These are phyloP conservation scores for Pleurotus eryngii DNA, from an alignment of 768 basidiomycete genomes.

Conservation along the genomic window DNA sequence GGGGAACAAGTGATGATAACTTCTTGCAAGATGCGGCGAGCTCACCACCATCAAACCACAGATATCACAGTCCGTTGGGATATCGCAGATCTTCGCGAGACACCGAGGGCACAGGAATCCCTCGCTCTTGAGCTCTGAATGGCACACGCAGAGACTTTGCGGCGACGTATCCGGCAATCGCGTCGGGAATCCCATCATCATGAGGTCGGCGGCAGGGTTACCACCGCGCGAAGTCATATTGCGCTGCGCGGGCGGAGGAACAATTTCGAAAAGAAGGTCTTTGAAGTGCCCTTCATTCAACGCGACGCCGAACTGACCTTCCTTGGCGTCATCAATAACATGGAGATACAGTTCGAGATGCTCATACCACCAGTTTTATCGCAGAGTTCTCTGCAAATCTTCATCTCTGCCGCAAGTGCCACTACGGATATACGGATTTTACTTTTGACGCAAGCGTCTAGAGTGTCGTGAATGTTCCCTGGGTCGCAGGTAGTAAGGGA, in stretches of 20 bases:
- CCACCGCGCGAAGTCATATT: slow-evolving; percentile 38
- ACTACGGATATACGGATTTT: slow-evolving; percentile 92
- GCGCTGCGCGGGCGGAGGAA: slow-evolving; percentile 89
- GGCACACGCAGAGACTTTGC: slow-evolving; percentile 88
- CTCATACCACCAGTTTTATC: slow-evolving; percentile 88
- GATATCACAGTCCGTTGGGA: slow-evolving; percentile 96
- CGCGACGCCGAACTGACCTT: slow-evolving; percentile 92
- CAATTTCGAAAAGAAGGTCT: slow-evolving; percentile 91
- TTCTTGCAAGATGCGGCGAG: slow-evolving; percentile 94
- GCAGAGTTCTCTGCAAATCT: slow-evolving; percentile 89
- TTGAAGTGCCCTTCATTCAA: slow-evolving; percentile 97
- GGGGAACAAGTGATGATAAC: slow-evolving; percentile 94
- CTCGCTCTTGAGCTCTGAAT: slow-evolving; percentile 86
- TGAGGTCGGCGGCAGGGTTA: slow-evolving; percentile 80
- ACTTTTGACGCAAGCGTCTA: slow-evolving; percentile 79
- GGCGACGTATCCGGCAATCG: slow-evolving; percentile 81
- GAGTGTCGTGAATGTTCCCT: slow-evolving; percentile 91
- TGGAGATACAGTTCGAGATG: slow-evolving; percentile 1
- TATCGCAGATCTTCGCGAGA: slow-evolving; percentile 90
- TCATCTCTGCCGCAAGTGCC: slow-evolving; percentile 96
- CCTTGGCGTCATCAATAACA: slow-evolving; percentile 10
- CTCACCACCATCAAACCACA: slow-evolving; percentile 98
- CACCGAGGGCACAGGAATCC: slow-evolving; percentile 97
- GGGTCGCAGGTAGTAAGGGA: slow-evolving; percentile 97
- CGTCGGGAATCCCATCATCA: slow-evolving; percentile 99